phyloP scores from a whole-genome alignment of 2,329 filamentous ascomycete genomes.

The Apiospora koreana region DNA sequence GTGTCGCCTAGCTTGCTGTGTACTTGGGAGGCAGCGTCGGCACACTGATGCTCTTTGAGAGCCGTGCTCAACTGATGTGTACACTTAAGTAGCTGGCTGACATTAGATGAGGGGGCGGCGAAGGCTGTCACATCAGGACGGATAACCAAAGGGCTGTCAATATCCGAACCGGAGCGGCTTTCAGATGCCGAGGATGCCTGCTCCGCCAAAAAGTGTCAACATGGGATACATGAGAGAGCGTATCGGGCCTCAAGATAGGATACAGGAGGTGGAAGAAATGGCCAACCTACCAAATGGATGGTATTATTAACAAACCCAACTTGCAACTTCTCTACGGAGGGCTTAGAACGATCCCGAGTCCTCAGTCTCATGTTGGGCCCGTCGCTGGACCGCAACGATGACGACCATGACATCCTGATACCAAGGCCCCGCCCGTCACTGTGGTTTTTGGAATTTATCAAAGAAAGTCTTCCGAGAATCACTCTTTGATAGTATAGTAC shows the following conservation, averaged over 20 bases:
- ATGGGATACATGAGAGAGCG: no score
- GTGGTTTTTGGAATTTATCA: neutral
- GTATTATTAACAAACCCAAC: neutral
- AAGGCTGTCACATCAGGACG: neutral
- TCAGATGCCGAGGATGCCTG: neutral
- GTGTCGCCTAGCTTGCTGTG: conserved; percentile 44
- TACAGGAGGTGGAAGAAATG: neutral
- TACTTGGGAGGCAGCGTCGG: conserved; percentile 46
- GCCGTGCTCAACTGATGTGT: conserved; percentile 10
- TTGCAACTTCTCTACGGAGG: neutral
- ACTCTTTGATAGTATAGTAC: neutral
- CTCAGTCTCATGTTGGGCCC: neutral
- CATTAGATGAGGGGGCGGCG: neutral
- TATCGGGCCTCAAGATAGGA: neutral
- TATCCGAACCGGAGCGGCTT: neutral
- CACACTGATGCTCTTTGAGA: conserved; percentile 21
- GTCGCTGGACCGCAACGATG: neutral
- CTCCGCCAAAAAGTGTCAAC: no score
- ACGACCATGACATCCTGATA: neutral
- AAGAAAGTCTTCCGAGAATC: neutral
- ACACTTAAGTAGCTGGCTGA: neutral
- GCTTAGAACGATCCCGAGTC: neutral
- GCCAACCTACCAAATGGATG: neutral
- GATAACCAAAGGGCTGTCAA: neutral
- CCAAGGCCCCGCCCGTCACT: neutral